Evolutionary conservation across 768 basidiomycete genomes (phyloP), one percentile per base, ranked within the genome.

Genomic region (Filobasidium floriforme): DNA sequence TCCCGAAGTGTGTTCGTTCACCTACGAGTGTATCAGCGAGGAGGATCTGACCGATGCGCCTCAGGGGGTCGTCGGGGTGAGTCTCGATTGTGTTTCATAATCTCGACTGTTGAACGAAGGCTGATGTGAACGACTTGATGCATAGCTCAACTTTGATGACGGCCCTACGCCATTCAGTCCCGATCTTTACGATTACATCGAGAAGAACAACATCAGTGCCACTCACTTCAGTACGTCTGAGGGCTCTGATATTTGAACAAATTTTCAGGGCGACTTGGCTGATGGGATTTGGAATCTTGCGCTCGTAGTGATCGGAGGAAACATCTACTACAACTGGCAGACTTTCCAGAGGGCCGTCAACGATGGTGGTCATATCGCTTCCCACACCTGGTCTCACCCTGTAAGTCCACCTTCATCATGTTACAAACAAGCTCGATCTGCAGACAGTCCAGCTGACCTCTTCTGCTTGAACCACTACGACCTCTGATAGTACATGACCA

Each of bases 221-320:
- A 93, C 92, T 5, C 90, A 93, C 75, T 94, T 93, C 77, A 85
- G 59, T 60, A 19, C n/a, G n/a, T n/a, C n/a, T n/a, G n/a, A n/a
- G n/a, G n/a, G n/a, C n/a, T n/a, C n/a, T n/a, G n/a, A n/a, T n/a
- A n/a, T n/a, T n/a, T n/a, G n/a, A n/a, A n/a, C n/a, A n/a, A n/a
- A n/a, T n/a, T n/a, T n/a, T n/a, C n/a, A 59, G 15, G 18, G 18
- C 26, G 14, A 9, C 22, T 10, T 40, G 32, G 19, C 1, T 59
- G 10, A 12, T 22, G 28, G 6, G 14, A n/a, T 19, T 26, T 24
- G 14, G 22, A 24, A n/a, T n/a, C 10, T 66, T 69, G 44, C 59
- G 61, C 26, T 4, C 54, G 18, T 26, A 57, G 54, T 92, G 82
- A 93, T 96, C 69, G 92, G 92, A 19, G 74, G 83, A 41, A 88